Evolutionary conservation across 2,329 filamentous ascomycete species (phyloP).

Genomic region (Alternaria solani): DNA sequence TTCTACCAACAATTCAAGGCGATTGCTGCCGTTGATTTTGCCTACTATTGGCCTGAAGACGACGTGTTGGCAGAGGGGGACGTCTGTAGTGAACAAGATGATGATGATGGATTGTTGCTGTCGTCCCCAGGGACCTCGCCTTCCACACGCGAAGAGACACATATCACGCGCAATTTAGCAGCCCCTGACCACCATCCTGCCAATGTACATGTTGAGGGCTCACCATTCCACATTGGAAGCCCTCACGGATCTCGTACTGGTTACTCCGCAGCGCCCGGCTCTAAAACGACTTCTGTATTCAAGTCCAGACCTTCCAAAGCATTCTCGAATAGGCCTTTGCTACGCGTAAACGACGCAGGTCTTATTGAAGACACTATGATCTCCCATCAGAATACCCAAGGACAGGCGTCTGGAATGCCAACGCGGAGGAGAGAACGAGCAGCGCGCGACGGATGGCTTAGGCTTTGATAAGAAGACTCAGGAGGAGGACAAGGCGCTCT

Average conservation of each 20-base stretch:
- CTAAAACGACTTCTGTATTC: background rate
- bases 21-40: too few species aligned
- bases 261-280: background rate
- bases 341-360: background rate
- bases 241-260: background rate
- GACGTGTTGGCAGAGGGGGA: background rate
- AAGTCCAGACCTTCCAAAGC: background rate
- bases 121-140: background rate
- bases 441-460: background rate
- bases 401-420: background rate
- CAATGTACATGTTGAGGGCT: slow-evolving; percentile 1
- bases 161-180: slow-evolving; percentile 3
- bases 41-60: background rate
- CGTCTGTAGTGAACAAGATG: background rate
- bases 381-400: background rate
- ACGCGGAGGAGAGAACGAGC: background rate
- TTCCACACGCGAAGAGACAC: background rate
- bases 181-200: background rate
- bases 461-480: background rate
- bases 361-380: background rate
- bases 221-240: background rate
- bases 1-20: background rate
- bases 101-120: too few species aligned
- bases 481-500: background rate
- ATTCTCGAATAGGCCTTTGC: background rate